Conservation (phyloP, 441 rosid genomes). For the Omphalea diandra region DNA sequence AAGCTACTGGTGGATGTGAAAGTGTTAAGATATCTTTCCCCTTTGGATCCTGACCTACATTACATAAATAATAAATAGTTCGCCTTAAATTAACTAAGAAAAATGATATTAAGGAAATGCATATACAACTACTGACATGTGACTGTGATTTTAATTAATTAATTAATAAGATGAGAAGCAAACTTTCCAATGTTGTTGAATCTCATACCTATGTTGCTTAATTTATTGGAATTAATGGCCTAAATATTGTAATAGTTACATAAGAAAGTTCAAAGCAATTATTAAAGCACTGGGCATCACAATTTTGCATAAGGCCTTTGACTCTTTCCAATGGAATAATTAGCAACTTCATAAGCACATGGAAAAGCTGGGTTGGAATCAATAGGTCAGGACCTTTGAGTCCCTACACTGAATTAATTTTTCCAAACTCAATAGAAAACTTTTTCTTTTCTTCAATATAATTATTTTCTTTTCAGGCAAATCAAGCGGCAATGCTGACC, state of each 20-base stretch:
- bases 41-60: no score
- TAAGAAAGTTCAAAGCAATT: background rate
- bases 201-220: no score
- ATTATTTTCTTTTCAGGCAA: background rate
- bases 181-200: background rate
- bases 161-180: no score
- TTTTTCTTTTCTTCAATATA: background rate
- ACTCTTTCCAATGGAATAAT: background rate
- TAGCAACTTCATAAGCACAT: slow-evolving; percentile 8
- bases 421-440: background rate
- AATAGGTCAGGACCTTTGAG: slow-evolving; percentile 1
- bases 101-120: no score
- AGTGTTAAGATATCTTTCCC: background rate
- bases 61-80: no score
- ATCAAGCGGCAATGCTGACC: background rate
- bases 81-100: no score
- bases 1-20: background rate
- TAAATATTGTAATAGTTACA: background rate
- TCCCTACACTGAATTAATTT: background rate
- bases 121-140: no score
- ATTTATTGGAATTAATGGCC: background rate
- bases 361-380: background rate
- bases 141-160: no score
- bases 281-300: background rate
- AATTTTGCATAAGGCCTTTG: background rate